Conservation (phyloP, 768 basidiomycete species). For the Amanita inopinata region DNA sequence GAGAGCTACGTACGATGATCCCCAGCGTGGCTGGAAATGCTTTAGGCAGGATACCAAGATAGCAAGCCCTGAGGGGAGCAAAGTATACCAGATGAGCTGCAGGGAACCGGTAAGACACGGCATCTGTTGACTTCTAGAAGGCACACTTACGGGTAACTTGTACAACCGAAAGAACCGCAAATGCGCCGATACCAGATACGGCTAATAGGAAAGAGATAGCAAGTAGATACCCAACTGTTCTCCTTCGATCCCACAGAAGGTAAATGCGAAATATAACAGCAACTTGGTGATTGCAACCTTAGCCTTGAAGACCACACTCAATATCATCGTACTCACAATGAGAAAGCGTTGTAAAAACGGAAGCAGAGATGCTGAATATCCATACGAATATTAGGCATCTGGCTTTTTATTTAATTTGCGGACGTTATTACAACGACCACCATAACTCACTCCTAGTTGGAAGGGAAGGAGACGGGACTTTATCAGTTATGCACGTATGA, state of each 20-base stretch:
- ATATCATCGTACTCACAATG: constrained; percentile 1
- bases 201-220: neutral
- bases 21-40: neutral
- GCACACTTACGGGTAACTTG: neutral
- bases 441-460: neutral
- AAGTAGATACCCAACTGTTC: neutral
- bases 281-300: neutral
- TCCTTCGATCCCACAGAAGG: neutral
- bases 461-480: neutral
- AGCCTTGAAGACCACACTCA: no score
- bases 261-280: constrained; percentile 1
- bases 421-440: no score
- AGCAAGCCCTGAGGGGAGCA: neutral
- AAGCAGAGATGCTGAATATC: neutral
- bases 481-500: no score
- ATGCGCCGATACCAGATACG: neutral
- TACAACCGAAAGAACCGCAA: neutral
- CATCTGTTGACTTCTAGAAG: neutral
- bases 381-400: neutral
- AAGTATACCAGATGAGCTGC: neutral
- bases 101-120: neutral
- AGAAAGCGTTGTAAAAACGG: neutral
- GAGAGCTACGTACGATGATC: neutral
- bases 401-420: no score
- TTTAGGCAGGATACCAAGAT: neutral